A percentile compares a stretch with the other conserved stretches of the same genome.
Conservation (phyloP, 192 early-diverging fungal species). For the Umbelopsis vinacea region DNA sequence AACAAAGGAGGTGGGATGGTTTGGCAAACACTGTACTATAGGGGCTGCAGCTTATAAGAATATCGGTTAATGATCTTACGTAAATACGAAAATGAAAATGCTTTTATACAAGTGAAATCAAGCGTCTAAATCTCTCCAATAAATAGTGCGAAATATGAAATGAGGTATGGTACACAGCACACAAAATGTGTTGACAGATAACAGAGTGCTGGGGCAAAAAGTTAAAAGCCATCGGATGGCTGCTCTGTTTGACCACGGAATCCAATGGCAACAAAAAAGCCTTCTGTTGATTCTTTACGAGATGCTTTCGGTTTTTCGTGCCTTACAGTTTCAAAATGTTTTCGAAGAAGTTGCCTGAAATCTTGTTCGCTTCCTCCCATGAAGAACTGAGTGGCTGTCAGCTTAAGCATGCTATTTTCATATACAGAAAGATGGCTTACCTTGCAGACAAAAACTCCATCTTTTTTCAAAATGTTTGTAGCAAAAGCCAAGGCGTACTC, state of each 20-base stretch:
- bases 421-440: conserved; percentile 30
- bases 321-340: conserved; percentile 56
- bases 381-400: conserved; percentile 45
- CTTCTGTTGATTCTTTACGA: conserved; percentile 70
- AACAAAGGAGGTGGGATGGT: too few species aligned
- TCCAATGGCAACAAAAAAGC: conserved; percentile 68
- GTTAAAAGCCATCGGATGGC: neutral
- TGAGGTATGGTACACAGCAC: too few species aligned
- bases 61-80: too few species aligned
- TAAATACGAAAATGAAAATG: too few species aligned
- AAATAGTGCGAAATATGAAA: too few species aligned
- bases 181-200: too few species aligned
- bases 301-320: conserved; percentile 76
- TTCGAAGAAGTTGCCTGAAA: conserved; percentile 47
- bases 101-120: too few species aligned
- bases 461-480: conserved; percentile 51
- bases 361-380: conserved; percentile 64
- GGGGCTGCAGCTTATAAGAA: too few species aligned
- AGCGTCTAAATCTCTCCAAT: too few species aligned
- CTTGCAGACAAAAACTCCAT: conserved; percentile 74
- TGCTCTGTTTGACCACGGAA: conserved; percentile 24
- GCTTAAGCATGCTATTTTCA: neutral
- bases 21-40: too few species aligned
- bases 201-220: too few species aligned
- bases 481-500: conserved; percentile 70